Percentiles rank a stretch among this genome's conserved stretches.
Evolutionary conservation across 306 rosid species (phyloP).

Genomic region (Fragaria nilgerrensis): DNA sequence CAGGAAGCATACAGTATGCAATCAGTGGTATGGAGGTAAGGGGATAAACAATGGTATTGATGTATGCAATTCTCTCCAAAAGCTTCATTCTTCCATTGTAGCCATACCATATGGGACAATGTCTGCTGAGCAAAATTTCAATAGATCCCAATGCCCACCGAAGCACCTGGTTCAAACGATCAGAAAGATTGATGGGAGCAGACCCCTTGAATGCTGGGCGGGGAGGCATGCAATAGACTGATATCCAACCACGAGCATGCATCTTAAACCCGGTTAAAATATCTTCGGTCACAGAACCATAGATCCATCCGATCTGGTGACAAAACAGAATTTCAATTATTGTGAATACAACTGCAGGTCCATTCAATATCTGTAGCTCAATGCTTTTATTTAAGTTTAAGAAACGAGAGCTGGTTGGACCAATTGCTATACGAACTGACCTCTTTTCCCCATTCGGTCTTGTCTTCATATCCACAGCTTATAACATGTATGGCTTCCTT

Average conservation of each 20-base stretch:
- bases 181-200: slow-evolving; percentile 99
- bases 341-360: neutral
- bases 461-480: slow-evolving; percentile 98
- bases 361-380: neutral
- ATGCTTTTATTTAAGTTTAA: neutral
- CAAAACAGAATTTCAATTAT: slow-evolving; percentile 8
- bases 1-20: slow-evolving; percentile 92
- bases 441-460: slow-evolving; percentile 99
- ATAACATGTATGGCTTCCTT: slow-evolving; percentile 99
- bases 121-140: slow-evolving; percentile 96
- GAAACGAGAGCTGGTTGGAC: slow-evolving; percentile 7
- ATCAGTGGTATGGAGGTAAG: slow-evolving; percentile 85
- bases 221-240: slow-evolving; percentile 94
- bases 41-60: slow-evolving; percentile 95
- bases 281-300: slow-evolving; percentile 99
- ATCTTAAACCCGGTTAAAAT: slow-evolving; percentile 98
- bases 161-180: slow-evolving; percentile 97
- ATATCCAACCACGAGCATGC: slow-evolving; percentile 99
- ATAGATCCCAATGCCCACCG: slow-evolving; percentile 99
- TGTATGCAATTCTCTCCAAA: slow-evolving; percentile 87
- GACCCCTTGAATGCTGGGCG: slow-evolving; percentile 99
- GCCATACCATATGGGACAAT: slow-evolving; percentile 99
- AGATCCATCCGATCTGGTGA: slow-evolving; percentile 98
- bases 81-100: slow-evolving; percentile 76
- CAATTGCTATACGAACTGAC: slow-evolving; percentile 40